Conservation (phyloP, 176 grass and related monocot genomes). For the Olyra latifolia region DNA sequence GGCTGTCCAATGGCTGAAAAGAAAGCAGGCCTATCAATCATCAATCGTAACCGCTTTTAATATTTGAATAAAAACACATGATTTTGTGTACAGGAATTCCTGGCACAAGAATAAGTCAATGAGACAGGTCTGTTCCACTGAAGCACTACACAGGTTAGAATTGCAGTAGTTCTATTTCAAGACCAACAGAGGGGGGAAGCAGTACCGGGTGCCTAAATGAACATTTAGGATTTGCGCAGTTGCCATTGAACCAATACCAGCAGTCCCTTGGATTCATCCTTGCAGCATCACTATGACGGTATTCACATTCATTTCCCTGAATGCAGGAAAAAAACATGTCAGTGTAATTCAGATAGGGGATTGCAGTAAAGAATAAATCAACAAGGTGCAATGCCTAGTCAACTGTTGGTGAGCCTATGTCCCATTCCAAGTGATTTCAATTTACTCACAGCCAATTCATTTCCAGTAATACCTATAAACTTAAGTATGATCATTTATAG, state of each 20-base stretch:
- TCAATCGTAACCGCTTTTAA: neutral
- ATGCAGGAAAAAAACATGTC: conserved; percentile 9
- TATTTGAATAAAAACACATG: neutral
- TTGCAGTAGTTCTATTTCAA: neutral
- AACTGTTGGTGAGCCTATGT: neutral
- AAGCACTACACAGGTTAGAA: neutral
- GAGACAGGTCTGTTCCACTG: neutral
- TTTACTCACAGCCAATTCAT: neutral
- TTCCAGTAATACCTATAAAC: neutral
- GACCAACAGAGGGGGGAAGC: neutral
- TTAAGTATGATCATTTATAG: neutral
- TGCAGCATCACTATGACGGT: conserved; percentile 59
- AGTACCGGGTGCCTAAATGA: conserved; percentile 71
- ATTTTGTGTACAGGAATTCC: neutral
- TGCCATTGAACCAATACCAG: conserved; percentile 71
- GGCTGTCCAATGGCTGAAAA: conserved; percentile 49
- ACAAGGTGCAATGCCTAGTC: neutral
- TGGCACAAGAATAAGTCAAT: neutral
- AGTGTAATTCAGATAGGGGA: conserved; percentile 7
- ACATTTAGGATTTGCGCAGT: conserved; percentile 66
- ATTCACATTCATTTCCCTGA: conserved; percentile 68
- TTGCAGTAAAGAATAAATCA: neutral
- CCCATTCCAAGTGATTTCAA: neutral
- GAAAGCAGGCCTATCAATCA: neutral
- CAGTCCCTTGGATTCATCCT: conserved; percentile 75